These are phyloP conservation scores for Cylindrodendrum hubeiense DNA, from an alignment of 2,329 filamentous ascomycete species.

Conservation along the genomic window DNA sequence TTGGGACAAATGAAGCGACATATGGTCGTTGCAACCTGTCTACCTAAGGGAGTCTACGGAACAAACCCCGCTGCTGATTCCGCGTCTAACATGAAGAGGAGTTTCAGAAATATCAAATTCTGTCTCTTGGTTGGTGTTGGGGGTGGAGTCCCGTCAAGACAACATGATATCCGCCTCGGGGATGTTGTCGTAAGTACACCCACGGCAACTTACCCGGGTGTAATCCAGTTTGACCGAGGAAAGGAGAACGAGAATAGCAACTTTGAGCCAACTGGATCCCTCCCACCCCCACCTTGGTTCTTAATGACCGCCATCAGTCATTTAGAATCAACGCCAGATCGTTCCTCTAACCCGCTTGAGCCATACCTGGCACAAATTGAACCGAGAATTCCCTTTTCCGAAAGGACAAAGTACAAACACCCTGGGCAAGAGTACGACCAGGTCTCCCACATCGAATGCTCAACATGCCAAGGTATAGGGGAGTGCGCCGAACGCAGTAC, in stretches of 20 bases:
- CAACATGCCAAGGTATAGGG: neutral
- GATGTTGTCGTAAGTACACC: conserved; percentile 33
- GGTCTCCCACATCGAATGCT: neutral
- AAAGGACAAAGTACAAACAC: neutral
- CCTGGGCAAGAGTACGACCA: conserved; percentile 12
- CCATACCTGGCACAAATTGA: neutral
- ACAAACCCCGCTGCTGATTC: conserved; percentile 24
- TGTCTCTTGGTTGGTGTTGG: conserved; percentile 25
- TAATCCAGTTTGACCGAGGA: conserved; percentile 33
- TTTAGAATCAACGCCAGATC: conserved; percentile 16
- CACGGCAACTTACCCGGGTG: neutral
- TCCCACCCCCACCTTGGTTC: conserved; percentile 12
- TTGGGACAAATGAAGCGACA: conserved; percentile 27
- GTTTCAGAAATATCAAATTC: conserved; percentile 12
- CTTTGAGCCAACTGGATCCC: conserved; percentile 4
- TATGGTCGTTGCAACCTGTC: conserved; percentile 29
- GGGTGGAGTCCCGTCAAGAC: conserved; percentile 5
- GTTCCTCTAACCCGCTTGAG: conserved; percentile 6
- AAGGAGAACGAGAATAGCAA: conserved; percentile 5
- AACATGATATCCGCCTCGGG: conserved; percentile 27
- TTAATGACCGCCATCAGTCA: conserved; percentile 18
- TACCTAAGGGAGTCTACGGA: conserved; percentile 29
- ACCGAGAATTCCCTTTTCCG: neutral
- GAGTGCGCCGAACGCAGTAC: neutral
- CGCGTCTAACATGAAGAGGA: conserved; percentile 26